Evolutionary conservation across 345 rosid species (phyloP).

Genomic region (Salix arbutifolia): DNA sequence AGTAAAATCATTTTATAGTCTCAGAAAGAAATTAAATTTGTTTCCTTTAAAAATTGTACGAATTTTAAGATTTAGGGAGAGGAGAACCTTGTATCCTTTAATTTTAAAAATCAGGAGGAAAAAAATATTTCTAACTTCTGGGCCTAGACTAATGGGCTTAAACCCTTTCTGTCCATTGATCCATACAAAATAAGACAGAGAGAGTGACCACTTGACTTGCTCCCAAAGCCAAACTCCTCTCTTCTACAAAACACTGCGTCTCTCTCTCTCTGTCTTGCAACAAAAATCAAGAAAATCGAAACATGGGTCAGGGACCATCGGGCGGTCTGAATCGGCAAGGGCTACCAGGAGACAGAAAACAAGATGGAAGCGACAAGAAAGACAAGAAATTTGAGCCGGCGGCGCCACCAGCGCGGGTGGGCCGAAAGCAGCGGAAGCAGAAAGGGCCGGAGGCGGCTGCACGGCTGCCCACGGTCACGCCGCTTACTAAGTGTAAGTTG

Average conservation of each 20-base stretch:
- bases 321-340: slow-evolving; percentile 74
- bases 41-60: too few relatives aligned
- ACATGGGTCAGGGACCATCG: slow-evolving; percentile 91
- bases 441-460: slow-evolving; percentile 95
- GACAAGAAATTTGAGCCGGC: slow-evolving; percentile 92
- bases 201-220: slow-evolving; percentile 3
- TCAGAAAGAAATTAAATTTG: too few relatives aligned
- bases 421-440: slow-evolving; percentile 81
- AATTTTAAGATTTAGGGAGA: too few relatives aligned
- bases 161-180: too few relatives aligned
- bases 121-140: not conserved
- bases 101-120: too few relatives aligned
- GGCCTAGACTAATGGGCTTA: too few relatives aligned
- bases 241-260: not conserved
- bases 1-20: too few relatives aligned
- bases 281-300: not conserved
- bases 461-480: slow-evolving; percentile 77
- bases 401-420: slow-evolving; percentile 85
- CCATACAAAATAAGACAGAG: too few relatives aligned
- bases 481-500: slow-evolving; percentile 77
- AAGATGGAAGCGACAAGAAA: slow-evolving; percentile 73
- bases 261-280: not conserved
- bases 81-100: too few relatives aligned
- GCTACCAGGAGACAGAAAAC: slow-evolving; percentile 63
- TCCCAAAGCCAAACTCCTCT: slow-evolving; percentile 8